Percentiles rank a stretch among this genome's conserved stretches.
Evolutionary conservation across 2,329 filamentous ascomycete species (phyloP).

Genomic region (Trichophyton schoenleinii): DNA sequence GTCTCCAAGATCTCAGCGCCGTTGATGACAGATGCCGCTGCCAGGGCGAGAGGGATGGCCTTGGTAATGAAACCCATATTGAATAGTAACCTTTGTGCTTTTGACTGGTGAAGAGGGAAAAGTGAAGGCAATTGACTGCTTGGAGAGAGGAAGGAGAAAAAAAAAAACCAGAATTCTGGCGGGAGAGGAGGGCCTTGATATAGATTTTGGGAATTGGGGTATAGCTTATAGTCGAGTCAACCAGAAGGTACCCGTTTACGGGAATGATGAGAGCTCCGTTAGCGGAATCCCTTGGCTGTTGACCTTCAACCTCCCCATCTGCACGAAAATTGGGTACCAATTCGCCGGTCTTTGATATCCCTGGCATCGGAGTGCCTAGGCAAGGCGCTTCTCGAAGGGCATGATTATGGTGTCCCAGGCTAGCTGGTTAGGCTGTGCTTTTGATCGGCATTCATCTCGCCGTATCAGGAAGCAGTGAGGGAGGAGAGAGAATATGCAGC

Average conservation of each 20-base stretch:
- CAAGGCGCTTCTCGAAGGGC: background rate
- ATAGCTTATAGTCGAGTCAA: background rate
- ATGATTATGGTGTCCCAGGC: background rate
- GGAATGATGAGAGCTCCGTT: background rate
- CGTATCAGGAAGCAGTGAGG: background rate
- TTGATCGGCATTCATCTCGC: background rate
- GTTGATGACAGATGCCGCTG: constrained; percentile 6
- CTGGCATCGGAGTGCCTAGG: background rate
- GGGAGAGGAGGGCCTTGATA: background rate
- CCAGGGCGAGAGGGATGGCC: constrained; percentile 5
- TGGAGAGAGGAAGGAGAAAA: background rate
- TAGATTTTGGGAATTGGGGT: background rate
- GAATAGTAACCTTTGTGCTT: background rate
- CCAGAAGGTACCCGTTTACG: background rate
- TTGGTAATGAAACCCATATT: constrained; percentile 7
- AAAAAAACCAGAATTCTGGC: background rate
- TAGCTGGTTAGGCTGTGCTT: background rate
- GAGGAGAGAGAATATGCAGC: background rate
- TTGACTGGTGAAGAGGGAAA: background rate
- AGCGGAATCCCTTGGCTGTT: background rate
- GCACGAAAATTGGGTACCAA: background rate
- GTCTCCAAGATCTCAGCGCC: constrained; percentile 7
- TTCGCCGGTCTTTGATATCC: background rate
- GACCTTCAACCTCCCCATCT: background rate
- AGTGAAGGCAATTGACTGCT: background rate